Evolutionary conservation across 2,329 filamentous ascomycete genomes (phyloP).

Genomic region (Colletotrichum gigasporum): DNA sequence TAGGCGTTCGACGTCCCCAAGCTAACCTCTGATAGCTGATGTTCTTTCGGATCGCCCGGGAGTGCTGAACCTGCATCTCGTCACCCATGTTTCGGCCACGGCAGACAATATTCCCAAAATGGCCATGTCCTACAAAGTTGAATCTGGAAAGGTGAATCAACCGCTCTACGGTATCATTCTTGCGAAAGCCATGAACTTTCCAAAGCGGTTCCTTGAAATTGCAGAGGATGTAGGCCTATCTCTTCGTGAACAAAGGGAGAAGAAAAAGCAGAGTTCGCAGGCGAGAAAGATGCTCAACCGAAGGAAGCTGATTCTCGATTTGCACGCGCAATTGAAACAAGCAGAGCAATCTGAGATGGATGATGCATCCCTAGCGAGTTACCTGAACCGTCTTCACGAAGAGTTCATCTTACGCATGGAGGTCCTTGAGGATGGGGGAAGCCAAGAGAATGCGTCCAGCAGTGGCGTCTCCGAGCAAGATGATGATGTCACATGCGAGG

Average conservation of each 20-base stretch:
- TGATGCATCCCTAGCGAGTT: conserved; percentile 68
- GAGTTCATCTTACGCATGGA: conserved; percentile 81
- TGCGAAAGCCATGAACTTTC: conserved; percentile 79
- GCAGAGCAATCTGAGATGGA: conserved; percentile 72
- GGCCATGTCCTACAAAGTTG: conserved; percentile 88
- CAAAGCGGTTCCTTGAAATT: conserved; percentile 70
- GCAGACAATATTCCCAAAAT: conserved; percentile 67
- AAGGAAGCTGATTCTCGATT: conserved; percentile 76
- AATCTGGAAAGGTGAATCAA: conserved; percentile 74
- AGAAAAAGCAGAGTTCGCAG: conserved; percentile 66
- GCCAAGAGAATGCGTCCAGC: too few relatives aligned
- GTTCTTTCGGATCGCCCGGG: conserved; percentile 80
- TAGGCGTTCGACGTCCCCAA: conserved; percentile 24
- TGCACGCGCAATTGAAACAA: conserved; percentile 78
- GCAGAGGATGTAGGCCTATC: conserved; percentile 74
- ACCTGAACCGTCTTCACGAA: conserved; percentile 73
- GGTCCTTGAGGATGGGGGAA: conserved; percentile 58
- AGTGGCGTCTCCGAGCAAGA: too few relatives aligned
- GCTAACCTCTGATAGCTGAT: conserved; percentile 55
- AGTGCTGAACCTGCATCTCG: conserved; percentile 84
- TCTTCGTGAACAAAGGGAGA: conserved; percentile 66
- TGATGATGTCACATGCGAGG: background rate
- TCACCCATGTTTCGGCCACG: conserved; percentile 68
- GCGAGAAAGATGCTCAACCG: conserved; percentile 68
- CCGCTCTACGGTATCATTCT: conserved; percentile 86